Evolutionary conservation across 305 asterid species (phyloP).

Genomic region (Fraxinus baroniana): DNA sequence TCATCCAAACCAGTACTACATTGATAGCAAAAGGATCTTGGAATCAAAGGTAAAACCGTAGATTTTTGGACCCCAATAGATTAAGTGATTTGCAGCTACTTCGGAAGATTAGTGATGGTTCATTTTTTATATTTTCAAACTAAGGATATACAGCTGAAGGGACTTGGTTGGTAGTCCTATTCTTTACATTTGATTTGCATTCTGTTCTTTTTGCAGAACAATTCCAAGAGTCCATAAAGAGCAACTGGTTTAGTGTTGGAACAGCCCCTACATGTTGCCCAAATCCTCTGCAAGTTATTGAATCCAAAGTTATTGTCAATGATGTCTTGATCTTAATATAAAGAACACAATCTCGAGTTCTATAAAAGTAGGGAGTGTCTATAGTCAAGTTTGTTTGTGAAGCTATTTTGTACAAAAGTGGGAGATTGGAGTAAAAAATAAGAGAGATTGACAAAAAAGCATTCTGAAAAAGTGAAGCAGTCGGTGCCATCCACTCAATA

Average conservation of each 20-base stretch:
- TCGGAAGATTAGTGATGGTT: not conserved
- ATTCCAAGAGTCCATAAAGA: conserved; percentile 36
- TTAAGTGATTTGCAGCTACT: conserved; percentile 7
- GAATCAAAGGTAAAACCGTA: conserved; percentile 53
- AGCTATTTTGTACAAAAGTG: not conserved
- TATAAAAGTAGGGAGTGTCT: not conserved
- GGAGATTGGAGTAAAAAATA: not conserved
- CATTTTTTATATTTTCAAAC: not conserved
- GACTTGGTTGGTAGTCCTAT: not conserved
- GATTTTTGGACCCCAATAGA: not conserved
- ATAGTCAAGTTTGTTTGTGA: not conserved
- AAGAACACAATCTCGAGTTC: not conserved
- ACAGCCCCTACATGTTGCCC: conserved; percentile 9
- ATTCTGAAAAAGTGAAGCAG: not conserved
- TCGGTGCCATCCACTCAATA: not conserved
- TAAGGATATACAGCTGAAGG: not conserved
- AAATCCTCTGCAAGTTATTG: conserved; percentile 21
- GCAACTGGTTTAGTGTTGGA: conserved; percentile 13
- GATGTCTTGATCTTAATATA: not conserved
- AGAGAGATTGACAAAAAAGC: not conserved
- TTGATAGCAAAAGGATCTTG: conserved; percentile 62
- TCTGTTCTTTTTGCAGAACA: conserved; percentile 40
- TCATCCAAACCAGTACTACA: conserved; percentile 90
- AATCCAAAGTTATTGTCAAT: not conserved
- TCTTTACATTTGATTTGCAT: conserved; percentile 17